Conservation (phyloP, 768 basidiomycete genomes). For the Exidia glandulosa region DNA sequence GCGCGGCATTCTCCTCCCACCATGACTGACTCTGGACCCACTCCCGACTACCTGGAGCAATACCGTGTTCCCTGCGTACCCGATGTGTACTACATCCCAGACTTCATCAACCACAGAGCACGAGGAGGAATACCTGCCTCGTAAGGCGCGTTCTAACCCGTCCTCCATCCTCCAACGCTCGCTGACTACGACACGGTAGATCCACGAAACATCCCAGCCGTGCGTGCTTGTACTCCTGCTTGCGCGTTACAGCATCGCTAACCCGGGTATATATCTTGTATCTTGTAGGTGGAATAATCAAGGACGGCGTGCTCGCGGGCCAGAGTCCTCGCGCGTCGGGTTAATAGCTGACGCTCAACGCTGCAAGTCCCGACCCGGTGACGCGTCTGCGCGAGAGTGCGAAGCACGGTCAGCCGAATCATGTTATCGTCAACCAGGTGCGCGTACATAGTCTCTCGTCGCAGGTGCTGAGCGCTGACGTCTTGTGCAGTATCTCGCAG, state of each 20-base stretch:
- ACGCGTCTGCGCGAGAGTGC: conserved; percentile 49
- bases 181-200: conserved; percentile 32
- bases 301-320: conserved; percentile 55
- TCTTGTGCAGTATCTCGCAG: conserved; percentile 58
- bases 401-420: conserved; percentile 66
- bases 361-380: conserved; percentile 68
- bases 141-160: conserved; percentile 47
- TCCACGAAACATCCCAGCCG: conserved; percentile 66
- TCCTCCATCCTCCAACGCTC: background rate
- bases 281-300: conserved; percentile 65
- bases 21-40: background rate
- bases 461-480: conserved; percentile 13
- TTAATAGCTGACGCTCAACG: conserved; percentile 5
- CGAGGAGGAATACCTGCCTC: conserved; percentile 67
- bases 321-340: conserved; percentile 20
- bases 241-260: background rate
- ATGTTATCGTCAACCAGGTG: conserved; percentile 83
- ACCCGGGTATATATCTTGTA: conserved; percentile 1
- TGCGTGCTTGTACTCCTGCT: conserved; percentile 41
- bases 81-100: conserved; percentile 57
- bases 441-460: conserved; percentile 4
- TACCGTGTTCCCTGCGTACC: background rate
- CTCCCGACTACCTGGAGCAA: background rate
- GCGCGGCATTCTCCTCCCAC: background rate
- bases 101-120: conserved; percentile 61